phyloP scores from a whole-genome alignment of 805 yeast genomes.

The Komagataella ulmi region DNA sequence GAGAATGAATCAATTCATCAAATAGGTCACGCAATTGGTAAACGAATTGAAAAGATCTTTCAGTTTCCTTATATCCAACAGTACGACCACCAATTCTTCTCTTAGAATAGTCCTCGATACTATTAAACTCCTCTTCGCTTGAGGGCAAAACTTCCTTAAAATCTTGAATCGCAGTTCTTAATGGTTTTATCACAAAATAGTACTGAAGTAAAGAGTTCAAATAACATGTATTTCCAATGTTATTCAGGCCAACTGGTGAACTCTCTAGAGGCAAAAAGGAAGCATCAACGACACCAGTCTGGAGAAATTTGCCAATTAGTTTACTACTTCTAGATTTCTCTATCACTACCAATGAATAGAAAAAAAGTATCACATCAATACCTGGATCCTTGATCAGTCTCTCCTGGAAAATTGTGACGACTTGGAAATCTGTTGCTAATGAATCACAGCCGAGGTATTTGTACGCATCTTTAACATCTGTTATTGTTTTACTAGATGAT shows the following conservation, averaged over 20 bases:
- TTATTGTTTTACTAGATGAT: not conserved
- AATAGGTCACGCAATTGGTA: constrained; percentile 61
- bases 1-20: constrained; percentile 50
- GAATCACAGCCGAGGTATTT: constrained; percentile 32
- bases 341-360: constrained; percentile 43
- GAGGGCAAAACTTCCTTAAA: constrained; percentile 28
- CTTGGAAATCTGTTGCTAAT: constrained; percentile 42
- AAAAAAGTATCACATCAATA: constrained; percentile 38
- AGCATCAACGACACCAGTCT: constrained; percentile 50
- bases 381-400: constrained; percentile 22
- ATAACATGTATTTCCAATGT: constrained; percentile 94
- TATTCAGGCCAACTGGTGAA: constrained; percentile 88
- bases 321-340: constrained; percentile 43
- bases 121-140: constrained; percentile 12
- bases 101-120: constrained; percentile 18
- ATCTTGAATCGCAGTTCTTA: constrained; percentile 49
- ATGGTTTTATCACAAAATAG: constrained; percentile 75
- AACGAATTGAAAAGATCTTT: constrained; percentile 72
- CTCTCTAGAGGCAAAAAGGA: constrained; percentile 44
- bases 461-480: constrained; percentile 26
- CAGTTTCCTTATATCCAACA: constrained; percentile 67
- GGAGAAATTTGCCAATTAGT: constrained; percentile 40
- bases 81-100: constrained; percentile 82
- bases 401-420: constrained; percentile 39
- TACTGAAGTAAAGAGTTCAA: constrained; percentile 83